A percentile compares a stretch with the other conserved stretches of the same genome.
These are phyloP conservation scores for Populus hybrid DNA, from an alignment of 441 rosid species.

Conservation along the genomic window DNA sequence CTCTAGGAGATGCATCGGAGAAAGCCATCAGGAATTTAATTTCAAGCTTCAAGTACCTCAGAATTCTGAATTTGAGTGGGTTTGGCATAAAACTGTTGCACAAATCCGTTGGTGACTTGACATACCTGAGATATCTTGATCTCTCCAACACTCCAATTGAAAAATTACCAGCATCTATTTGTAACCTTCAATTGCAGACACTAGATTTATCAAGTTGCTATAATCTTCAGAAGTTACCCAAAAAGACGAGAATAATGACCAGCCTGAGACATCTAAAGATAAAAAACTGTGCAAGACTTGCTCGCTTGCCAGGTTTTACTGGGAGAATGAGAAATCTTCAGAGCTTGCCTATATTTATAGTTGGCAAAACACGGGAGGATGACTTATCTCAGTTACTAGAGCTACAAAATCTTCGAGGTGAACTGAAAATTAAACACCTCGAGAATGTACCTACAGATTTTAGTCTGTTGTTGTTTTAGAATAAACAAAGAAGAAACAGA, in stretches of 20 bases:
- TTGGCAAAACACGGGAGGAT: background rate
- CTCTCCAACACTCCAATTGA: conserved; percentile 20
- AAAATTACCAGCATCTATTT: conserved; percentile 17
- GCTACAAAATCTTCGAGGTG: conserved; percentile 11
- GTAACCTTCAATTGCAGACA: conserved; percentile 13
- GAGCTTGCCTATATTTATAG: conserved; percentile 19
- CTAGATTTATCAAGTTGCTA: conserved; percentile 19
- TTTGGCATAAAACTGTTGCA: conserved; percentile 10
- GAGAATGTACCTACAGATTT: conserved; percentile 10
- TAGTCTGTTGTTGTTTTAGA: no score
- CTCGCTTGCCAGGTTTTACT: background rate
- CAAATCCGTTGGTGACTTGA: conserved; percentile 12
- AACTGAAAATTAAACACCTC: conserved; percentile 14
- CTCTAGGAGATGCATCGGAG: conserved; percentile 4
- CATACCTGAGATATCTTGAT: conserved; percentile 24
- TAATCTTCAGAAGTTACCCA: conserved; percentile 14
- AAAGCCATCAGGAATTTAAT: background rate
- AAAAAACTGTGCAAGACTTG: conserved; percentile 9
- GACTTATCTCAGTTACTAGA: background rate
- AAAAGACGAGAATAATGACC: background rate
- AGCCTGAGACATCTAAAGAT: conserved; percentile 16
- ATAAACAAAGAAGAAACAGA: no score
- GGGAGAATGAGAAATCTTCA: conserved; percentile 2
- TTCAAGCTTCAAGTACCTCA: conserved; percentile 17
- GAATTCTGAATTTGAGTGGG: conserved; percentile 21